phyloP scores from a whole-genome alignment of 768 basidiomycete species.

The Strobilomyces echinocephalus region DNA sequence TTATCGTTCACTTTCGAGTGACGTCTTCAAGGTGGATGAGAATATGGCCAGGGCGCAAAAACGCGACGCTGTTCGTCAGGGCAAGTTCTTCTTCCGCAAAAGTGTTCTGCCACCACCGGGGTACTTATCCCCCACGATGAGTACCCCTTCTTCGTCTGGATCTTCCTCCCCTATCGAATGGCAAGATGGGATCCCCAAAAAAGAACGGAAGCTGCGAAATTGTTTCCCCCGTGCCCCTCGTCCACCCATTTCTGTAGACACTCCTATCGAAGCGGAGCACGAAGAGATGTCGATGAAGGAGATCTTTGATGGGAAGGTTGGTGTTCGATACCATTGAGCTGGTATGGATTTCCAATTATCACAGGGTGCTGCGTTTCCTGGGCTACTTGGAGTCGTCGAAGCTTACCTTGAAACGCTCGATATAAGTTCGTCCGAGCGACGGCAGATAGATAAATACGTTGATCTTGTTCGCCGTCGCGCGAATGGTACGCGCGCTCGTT shows the following conservation, averaged over 20 bases:
- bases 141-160: constrained; percentile 43
- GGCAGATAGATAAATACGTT: constrained; percentile 70
- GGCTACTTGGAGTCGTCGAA: constrained; percentile 74
- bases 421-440: constrained; percentile 53
- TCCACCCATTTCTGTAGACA: constrained; percentile 49
- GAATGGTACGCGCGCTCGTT: constrained; percentile 51
- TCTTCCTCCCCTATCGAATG: constrained; percentile 34
- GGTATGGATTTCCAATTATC: constrained; percentile 1
- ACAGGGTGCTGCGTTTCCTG: constrained; percentile 67
- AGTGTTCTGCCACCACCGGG: constrained; percentile 61
- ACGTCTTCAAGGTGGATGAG: constrained; percentile 73
- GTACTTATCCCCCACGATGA: constrained; percentile 33
- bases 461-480: constrained; percentile 75
- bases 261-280: constrained; percentile 74
- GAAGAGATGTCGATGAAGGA: constrained; percentile 90
- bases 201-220: constrained; percentile 65
- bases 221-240: constrained; percentile 54
- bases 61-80: constrained; percentile 67
- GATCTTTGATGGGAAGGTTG: constrained; percentile 90
- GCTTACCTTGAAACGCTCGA: constrained; percentile 87
- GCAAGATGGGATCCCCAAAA: constrained; percentile 35
- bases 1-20: background rate
- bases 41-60: constrained; percentile 92
- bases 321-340: constrained; percentile 11
- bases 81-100: constrained; percentile 88